Evolutionary conservation across 306 rosid species (phyloP), one percentile per base, ranked within the genome.

Genomic region (Castanospermum australe): DNA sequence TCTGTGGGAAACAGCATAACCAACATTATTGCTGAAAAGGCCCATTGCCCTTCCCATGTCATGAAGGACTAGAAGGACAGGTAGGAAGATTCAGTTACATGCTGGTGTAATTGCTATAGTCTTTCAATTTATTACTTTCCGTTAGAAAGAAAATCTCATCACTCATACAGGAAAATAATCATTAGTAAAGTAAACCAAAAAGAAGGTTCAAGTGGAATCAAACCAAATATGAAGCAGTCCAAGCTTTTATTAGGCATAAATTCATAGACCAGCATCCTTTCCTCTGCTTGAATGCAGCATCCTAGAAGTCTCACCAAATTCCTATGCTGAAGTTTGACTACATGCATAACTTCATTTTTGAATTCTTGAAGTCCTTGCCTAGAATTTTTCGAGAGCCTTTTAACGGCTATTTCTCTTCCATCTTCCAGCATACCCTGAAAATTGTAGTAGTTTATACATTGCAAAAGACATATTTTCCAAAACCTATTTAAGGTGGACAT

Each of bases 181-280:
- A 35, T 17, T 10, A 24, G 38, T 57, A 28, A 28, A 28, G 11
- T 28, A 28, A 28, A 59, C 32, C 32, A 28, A 28, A 3, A 28
- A 28, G 32, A 28, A 28, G 32, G 32, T 28, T 28, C 32, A 28
- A 28, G 32, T 28, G 32, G 32, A 28, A 28, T 28, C 65, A 25
- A 12, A 59, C 88, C 84, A 42, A 87, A 84, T 14, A 87, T 79
- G 69, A 84, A 87, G 77, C 52, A 64, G 77, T 84, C 86, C 69
- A 84, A 28, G 84, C 90, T 84, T 64, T 66, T 79, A 85, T 83
- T 83, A 25, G 89, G 78, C 89, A 86, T 76, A 63, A 79, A 83
- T 72, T 86, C 89, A 57, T 83, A 86, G 4, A 86, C 51, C 41
- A 86, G 80, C 83, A 83, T 32, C 54, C 57, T 83, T 62, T 86